A percentile compares a stretch with the other conserved stretches of the same genome.
phyloP scores from a whole-genome alignment of 1,139 yeast genomes.

The Blastobotrys ciferrii region DNA sequence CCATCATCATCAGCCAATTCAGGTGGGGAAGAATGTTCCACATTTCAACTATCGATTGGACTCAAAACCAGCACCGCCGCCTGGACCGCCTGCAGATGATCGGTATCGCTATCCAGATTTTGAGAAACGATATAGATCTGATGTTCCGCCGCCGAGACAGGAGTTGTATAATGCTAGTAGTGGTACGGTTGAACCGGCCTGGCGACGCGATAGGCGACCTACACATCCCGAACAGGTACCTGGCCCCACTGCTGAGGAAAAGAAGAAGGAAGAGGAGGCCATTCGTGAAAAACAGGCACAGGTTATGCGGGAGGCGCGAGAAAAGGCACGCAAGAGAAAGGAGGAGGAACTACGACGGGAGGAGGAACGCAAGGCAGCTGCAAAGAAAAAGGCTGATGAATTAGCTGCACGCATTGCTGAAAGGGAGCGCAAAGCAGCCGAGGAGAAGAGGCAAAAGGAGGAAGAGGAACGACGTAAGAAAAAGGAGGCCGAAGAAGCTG shows the following conservation, averaged over 20 bases:
- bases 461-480: constrained; percentile 17
- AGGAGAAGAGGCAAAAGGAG: constrained; percentile 34
- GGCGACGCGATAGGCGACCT: constrained; percentile 24
- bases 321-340: constrained; percentile 35
- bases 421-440: constrained; percentile 42
- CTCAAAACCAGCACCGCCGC: constrained; percentile 11
- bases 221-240: constrained; percentile 30
- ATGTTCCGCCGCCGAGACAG: constrained; percentile 29
- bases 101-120: constrained; percentile 32
- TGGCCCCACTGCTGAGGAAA: not conserved
- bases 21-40: constrained; percentile 9
- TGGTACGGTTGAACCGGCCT: constrained; percentile 22
- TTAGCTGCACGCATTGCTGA: constrained; percentile 32
- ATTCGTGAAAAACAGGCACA: constrained; percentile 34
- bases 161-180: constrained; percentile 36
- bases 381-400: constrained; percentile 32
- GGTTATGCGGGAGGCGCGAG: constrained; percentile 35
- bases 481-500: constrained; percentile 27
- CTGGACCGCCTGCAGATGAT: constrained; percentile 9
- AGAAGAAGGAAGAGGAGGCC: constrained; percentile 4
- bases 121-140: constrained; percentile 32
- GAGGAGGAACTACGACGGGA: constrained; percentile 37
- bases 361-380: constrained; percentile 30
- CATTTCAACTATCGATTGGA: constrained; percentile 7
- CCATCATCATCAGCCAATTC: constrained; percentile 2